Base-by-base conservation (phyloP, 345 rosid genomes). In the Acer negundo region DNA sequence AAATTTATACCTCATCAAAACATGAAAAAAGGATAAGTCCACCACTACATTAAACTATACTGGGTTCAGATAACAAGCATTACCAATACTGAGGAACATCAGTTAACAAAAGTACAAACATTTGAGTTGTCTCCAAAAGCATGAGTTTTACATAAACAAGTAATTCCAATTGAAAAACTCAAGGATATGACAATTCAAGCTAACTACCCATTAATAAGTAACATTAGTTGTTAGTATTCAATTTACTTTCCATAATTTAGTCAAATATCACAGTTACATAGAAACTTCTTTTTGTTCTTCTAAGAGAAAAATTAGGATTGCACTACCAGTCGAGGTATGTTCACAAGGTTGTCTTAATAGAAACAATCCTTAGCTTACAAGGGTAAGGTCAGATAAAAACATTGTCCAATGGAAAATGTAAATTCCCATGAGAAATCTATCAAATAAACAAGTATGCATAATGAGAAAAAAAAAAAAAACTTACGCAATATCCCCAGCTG, bases 401-500 rank as follows among this genome's bases (percentile, higher is more conserved):
- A 61, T 55, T n/a, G 63, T 24, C 75, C 64, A 24, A 15, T 12
- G 42, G 19, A 49, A 62, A 46, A 26, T 3, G 35, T 55, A 46
- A 22, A 65, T 42, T 12, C 67, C 28, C 20, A 61, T 26, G 38
- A 46, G 59, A 17, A 66, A 62, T 3, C 71, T 62, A 20, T 3
- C 71, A 67, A 20, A 55, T 56, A 59, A 55, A 77, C 22, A 24
- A 62, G 23, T 20, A 44, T 13, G 46, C 71, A 67, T 13, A 23
- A 75, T 15, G 61, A 26, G 46, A 35, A 4, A 4, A 31, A 3
- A 31, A 3, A 31, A 31, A 31, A 31, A 31, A 35, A 24, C 99
- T 86, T 91, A 96, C 98, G 99, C 93, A 73, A 96, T 94, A 85
- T 96, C 99, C 81, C 99, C 99, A 79, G 99, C 98, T 11, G 98